Evolutionary conservation across 75 land plant genomes (phyloP).

Genomic region (Pinus taeda): DNA sequence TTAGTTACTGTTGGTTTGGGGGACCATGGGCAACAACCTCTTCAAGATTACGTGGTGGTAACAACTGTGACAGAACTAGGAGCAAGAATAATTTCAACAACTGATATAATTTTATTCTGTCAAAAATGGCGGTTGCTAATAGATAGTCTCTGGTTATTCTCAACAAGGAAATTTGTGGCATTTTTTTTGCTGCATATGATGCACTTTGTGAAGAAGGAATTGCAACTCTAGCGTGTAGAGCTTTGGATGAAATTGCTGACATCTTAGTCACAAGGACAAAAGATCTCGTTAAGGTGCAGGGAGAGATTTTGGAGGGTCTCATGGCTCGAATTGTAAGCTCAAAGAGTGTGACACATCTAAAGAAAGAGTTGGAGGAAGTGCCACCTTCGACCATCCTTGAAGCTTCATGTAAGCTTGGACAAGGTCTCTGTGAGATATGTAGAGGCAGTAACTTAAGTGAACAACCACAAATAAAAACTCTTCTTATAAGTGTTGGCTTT

Average conservation of each 20-base stretch:
- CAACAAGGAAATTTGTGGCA: constrained; percentile 79
- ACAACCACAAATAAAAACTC: constrained; percentile 83
- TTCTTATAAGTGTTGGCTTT: constrained; percentile 67
- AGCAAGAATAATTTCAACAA: constrained; percentile 81
- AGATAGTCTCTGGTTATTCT: constrained; percentile 94
- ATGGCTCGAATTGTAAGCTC: constrained; percentile 89
- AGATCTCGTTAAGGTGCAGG: constrained; percentile 81
- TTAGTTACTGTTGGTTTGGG: too few relatives aligned
- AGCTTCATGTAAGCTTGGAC: constrained; percentile 24
- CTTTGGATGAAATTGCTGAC: constrained; percentile 89
- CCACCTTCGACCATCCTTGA: constrained; percentile 45
- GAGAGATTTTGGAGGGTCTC: constrained; percentile 96
- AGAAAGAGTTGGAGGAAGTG: constrained; percentile 53
- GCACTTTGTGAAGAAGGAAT: constrained; percentile 96
- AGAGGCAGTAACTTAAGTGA: too few relatives aligned
- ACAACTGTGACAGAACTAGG: constrained; percentile 93
- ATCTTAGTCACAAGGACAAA: constrained; percentile 86
- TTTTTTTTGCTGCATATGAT: constrained; percentile 97
- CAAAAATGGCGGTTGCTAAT: constrained; percentile 95
- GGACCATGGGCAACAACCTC: too few relatives aligned
- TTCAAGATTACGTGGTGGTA: constrained; percentile 53
- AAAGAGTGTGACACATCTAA: constrained; percentile 61
- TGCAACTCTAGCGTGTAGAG: constrained; percentile 71
- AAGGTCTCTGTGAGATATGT: too few relatives aligned
- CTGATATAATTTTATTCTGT: constrained; percentile 90